phyloP scores from a whole-genome alignment of 2,329 filamentous ascomycete species.

The Hymenoscyphus albidus region DNA sequence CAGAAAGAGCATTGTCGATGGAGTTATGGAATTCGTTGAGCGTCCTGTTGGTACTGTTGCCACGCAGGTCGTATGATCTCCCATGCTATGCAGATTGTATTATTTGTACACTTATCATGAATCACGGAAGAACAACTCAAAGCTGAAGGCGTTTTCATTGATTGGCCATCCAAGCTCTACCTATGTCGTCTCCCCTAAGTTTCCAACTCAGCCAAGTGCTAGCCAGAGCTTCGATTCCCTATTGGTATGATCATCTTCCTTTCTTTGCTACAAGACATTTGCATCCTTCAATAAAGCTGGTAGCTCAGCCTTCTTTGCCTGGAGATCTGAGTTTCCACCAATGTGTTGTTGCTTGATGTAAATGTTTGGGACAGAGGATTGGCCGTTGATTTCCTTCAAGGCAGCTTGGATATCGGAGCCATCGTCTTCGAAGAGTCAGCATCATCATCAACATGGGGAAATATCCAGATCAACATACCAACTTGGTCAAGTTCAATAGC shows the following conservation, averaged over 20 bases:
- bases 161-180: not conserved
- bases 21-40: conserved; percentile 83
- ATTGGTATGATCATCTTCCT: not conserved
- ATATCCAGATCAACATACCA: conserved; percentile 52
- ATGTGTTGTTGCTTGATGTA: conserved; percentile 91
- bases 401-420: conserved; percentile 79
- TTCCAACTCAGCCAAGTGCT: not conserved
- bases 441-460: not conserved
- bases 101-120: not conserved
- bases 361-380: conserved; percentile 92
- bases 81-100: conserved; percentile 62
- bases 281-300: conserved; percentile 60
- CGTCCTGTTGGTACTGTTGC: conserved; percentile 84
- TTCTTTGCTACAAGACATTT: conserved; percentile 50
- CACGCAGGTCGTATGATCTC: conserved; percentile 56
- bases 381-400: conserved; percentile 72
- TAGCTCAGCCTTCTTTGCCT: conserved; percentile 63
- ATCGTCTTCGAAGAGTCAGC: conserved; percentile 56
- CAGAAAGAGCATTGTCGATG: conserved; percentile 77
- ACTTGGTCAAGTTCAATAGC: conserved; percentile 81
- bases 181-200: not conserved
- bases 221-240: not conserved
- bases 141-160: not conserved
- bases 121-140: conserved; percentile 1
- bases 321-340: conserved; percentile 89